Evolutionary conservation across 306 rosid genomes (phyloP).

Genomic region (Malus orientalis): DNA sequence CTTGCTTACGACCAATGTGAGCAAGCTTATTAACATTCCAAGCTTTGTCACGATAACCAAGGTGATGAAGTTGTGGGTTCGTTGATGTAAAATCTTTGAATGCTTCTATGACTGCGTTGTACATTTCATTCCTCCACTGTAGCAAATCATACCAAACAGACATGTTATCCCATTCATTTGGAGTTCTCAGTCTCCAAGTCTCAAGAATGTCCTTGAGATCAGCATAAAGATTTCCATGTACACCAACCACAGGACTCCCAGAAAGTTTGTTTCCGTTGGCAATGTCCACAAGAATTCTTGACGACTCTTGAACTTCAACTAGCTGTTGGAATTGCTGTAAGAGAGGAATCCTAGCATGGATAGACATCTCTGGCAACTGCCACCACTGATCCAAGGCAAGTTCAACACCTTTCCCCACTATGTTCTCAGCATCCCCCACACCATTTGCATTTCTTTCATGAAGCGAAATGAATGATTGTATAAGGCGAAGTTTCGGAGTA

Average conservation of each 20-base stretch:
- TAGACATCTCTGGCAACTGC: conserved; percentile 98
- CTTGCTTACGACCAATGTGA: conserved; percentile 90
- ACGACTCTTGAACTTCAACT: conserved; percentile 97
- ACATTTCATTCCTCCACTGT: conserved; percentile 99
- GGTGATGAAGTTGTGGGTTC: conserved; percentile 89
- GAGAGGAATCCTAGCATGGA: conserved; percentile 93
- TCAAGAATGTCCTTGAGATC: conserved; percentile 99
- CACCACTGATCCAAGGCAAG: conserved; percentile 99
- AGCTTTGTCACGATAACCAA: conserved; percentile 98
- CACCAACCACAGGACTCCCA: conserved; percentile 68
- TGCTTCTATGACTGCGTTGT: conserved; percentile 87
- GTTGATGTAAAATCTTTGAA: conserved; percentile 78
- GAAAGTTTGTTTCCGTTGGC: conserved; percentile 74
- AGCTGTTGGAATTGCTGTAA: conserved; percentile 97
- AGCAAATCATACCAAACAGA: conserved; percentile 96
- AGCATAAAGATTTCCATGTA: conserved; percentile 83
- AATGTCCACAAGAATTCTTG: conserved; percentile 74
- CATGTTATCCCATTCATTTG: conserved; percentile 98
- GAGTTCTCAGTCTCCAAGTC: conserved; percentile 98
- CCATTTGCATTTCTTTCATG: conserved; percentile 87
- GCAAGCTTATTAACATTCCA: conserved; percentile 99
- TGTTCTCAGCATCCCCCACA: conserved; percentile 85
- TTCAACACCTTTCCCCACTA: conserved; percentile 88
- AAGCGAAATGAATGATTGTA: conserved; percentile 87
- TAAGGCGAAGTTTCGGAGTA: conserved; percentile 84